phyloP scores from a whole-genome alignment of 352 stramenopile species.

The Phytophthora crassamura region DNA sequence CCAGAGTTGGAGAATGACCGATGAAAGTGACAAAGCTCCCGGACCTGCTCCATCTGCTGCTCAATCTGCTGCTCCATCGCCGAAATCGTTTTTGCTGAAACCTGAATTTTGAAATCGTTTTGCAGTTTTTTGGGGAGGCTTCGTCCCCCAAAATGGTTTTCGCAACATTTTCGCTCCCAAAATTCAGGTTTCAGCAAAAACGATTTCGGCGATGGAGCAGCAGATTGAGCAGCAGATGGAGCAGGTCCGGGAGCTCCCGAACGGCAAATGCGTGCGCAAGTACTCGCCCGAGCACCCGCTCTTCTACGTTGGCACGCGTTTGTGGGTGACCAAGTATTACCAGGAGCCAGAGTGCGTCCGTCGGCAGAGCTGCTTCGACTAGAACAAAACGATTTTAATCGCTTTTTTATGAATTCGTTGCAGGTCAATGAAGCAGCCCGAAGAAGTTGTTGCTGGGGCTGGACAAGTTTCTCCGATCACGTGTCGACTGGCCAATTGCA shows the following conservation, averaged over 20 bases:
- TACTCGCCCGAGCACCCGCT: slow-evolving; percentile 61
- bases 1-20: no score
- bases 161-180: no score
- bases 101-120: no score
- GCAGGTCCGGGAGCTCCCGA: slow-evolving; percentile 31
- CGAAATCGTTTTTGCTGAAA: no score
- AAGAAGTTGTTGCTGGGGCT: slow-evolving; percentile 10
- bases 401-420: slow-evolving; percentile 11
- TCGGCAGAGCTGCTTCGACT: not conserved
- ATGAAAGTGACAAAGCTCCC: slow-evolving; percentile 21
- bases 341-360: slow-evolving; percentile 40
- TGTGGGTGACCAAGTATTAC: slow-evolving; percentile 57
- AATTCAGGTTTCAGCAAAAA: no score
- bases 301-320: slow-evolving; percentile 51
- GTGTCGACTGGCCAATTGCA: slow-evolving; percentile 57
- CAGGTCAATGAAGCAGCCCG: slow-evolving; percentile 34
- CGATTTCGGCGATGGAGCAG: no score
- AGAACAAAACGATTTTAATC: not conserved
- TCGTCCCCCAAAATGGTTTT: no score
- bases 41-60: slow-evolving; percentile 38
- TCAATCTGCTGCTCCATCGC: no score
- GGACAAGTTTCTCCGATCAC: slow-evolving; percentile 29
- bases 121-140: no score
- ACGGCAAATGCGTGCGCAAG: slow-evolving; percentile 57
- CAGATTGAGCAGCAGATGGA: slow-evolving; percentile 42